These are phyloP conservation scores for Xanthoconium separans DNA, from an alignment of 1,284 basidiomycete genomes.

Conservation along the genomic window DNA sequence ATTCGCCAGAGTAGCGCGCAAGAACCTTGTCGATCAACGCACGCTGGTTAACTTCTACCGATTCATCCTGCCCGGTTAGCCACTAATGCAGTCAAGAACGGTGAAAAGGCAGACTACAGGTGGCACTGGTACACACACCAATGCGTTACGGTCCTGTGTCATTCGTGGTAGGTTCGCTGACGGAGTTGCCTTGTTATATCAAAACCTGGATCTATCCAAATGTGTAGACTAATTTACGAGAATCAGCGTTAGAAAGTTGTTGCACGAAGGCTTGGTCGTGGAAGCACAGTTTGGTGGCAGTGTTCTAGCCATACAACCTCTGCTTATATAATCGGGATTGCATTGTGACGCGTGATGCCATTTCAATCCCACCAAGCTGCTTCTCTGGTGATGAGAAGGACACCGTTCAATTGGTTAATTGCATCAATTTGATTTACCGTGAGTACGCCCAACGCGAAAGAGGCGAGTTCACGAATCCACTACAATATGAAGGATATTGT, in stretches of 20 bases:
- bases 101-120: not conserved
- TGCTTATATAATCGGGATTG: not conserved
- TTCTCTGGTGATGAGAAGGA: no score
- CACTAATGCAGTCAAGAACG: conserved; percentile 39
- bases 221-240: not conserved
- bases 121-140: conserved; percentile 4
- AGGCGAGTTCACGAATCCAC: no score
- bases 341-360: no score
- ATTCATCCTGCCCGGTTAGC: conserved; percentile 74
- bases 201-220: not conserved
- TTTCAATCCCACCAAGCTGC: no score
- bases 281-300: no score
- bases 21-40: conserved; percentile 93
- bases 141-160: conserved; percentile 12
- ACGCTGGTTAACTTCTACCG: conserved; percentile 94
- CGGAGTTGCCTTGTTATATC: not conserved
- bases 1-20: conserved; percentile 94
- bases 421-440: no score
- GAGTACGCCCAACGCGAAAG: no score
- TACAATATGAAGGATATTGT: no score
- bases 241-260: not conserved
- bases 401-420: no score
- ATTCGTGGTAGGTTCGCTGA: conserved; percentile 2
- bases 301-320: no score
- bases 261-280: no score